Evolutionary conservation across 2,329 filamentous ascomycete genomes (phyloP), one percentile per base, ranked within the genome.

Genomic region (Aspergillus alliaceus): DNA sequence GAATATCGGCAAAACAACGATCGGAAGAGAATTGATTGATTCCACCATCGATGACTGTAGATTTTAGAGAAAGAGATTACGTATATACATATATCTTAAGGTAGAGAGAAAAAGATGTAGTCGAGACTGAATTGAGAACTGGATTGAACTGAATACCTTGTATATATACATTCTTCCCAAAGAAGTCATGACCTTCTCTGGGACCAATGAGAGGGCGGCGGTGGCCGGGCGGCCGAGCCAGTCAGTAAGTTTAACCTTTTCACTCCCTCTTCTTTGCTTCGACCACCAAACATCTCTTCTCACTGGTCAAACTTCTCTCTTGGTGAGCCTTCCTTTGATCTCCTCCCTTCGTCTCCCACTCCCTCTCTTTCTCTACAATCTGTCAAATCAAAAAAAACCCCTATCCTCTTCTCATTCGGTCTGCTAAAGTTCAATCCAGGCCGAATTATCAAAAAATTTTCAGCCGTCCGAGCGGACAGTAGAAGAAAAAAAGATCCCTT

Each of bases 401-500:
- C 37, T 53, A 50, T 29, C 25, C 29, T 54, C 47, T 59, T 53
- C 46, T 54, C 42, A 27, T 40, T 27, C 32, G 32, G n/a, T 9
- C 22, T 14, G 27, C 22, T 20, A 4, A 22, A 11, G n/a, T 31
- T 20, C 29, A 48, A 32, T 24, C 44, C 18, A 48, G 29, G 27
- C 44, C 44, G n/a, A 31, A 31, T 48, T 32, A 48, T 48, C 44
- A 20, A 31, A 32, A 44, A 48, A 20, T 32, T 48, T 48, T 48
- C 44, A 56, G 31, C 39, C 39, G 51, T 44, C 39, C 29, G 39
- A 31, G 35, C 51, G 51, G 40, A 47, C 35, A 31, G 20, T 12
- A 46, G 20, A 53, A 37, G 34, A 37, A 48, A 46, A 55, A 32
- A 54, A 27, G 22, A 51, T 58, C 58, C 59, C 59, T 69, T 63